Conservation (phyloP, 225 moss, liverwort and hornwort species). For the Marchantia polymorpha region DNA sequence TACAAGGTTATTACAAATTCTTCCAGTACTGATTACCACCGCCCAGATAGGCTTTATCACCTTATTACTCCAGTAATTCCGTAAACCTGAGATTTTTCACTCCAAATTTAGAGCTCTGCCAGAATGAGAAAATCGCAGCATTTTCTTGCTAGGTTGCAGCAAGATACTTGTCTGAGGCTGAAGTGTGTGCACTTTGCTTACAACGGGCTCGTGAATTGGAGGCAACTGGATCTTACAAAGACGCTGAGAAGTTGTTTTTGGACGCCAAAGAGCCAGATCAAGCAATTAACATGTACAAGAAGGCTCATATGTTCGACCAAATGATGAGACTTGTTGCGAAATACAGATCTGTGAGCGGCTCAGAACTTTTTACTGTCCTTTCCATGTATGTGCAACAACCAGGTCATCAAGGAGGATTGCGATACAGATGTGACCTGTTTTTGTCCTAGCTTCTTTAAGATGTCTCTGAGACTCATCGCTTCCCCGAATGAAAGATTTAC, state of each 20-base stretch:
- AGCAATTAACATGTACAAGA: conserved; percentile 94
- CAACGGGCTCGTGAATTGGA: conserved; percentile 84
- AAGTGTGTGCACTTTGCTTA: conserved; percentile 68
- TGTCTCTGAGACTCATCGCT: no score
- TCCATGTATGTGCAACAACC: no score
- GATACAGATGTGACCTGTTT: background rate
- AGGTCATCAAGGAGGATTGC: background rate
- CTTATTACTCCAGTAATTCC: no score
- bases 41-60: no score
- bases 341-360: conserved; percentile 55
- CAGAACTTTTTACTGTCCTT: background rate
- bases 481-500: no score
- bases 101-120: background rate
- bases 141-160: conserved; percentile 60
- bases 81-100: no score
- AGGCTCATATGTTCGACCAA: conserved; percentile 73
- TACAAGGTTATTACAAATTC: conserved; percentile 52
- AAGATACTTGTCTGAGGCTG: conserved; percentile 61
- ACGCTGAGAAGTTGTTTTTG: conserved; percentile 85
- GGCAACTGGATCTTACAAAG: conserved; percentile 59
- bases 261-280: conserved; percentile 83
- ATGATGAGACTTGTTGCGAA: conserved; percentile 81
- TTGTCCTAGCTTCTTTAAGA: background rate
- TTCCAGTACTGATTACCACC: no score
- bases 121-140: background rate